Conservation (phyloP, 345 rosid genomes). For the Atalantia buxifolia region DNA sequence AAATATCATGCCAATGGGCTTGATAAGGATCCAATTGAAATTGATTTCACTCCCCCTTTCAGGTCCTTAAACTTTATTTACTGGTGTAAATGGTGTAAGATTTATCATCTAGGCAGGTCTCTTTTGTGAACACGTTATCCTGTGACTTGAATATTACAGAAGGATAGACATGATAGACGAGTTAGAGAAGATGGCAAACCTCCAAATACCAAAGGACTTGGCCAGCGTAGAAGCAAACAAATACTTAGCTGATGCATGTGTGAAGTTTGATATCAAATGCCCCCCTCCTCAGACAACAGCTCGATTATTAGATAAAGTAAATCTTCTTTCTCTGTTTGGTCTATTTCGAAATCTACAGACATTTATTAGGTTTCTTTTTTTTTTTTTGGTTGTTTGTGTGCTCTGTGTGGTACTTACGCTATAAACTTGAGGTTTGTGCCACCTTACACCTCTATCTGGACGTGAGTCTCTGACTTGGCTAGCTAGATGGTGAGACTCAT, state of each 20-base stretch:
- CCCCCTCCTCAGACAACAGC: conserved; percentile 91
- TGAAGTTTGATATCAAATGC: conserved; percentile 76
- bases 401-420: background rate
- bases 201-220: conserved; percentile 82
- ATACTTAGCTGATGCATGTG: conserved; percentile 68
- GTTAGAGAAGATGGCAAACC: conserved; percentile 85
- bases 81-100: background rate
- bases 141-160: conserved; percentile 32
- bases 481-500: background rate
- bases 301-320: conserved; percentile 87
- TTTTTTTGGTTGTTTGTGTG: background rate
- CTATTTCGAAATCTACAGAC: background rate
- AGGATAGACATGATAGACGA: conserved; percentile 89
- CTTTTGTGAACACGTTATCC: background rate
- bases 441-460: background rate
- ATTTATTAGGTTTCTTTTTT: background rate
- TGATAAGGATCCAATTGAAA: conserved; percentile 86
- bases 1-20: conserved; percentile 84
- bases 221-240: conserved; percentile 77
- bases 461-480: background rate
- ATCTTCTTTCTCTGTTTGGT: background rate
- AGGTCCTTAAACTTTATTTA: conserved; percentile 41
- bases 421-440: background rate
- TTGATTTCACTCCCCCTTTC: conserved; percentile 95
- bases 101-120: background rate